Evolutionary conservation across 805 yeast species (phyloP).

Genomic region (Kuraishia cidri): DNA sequence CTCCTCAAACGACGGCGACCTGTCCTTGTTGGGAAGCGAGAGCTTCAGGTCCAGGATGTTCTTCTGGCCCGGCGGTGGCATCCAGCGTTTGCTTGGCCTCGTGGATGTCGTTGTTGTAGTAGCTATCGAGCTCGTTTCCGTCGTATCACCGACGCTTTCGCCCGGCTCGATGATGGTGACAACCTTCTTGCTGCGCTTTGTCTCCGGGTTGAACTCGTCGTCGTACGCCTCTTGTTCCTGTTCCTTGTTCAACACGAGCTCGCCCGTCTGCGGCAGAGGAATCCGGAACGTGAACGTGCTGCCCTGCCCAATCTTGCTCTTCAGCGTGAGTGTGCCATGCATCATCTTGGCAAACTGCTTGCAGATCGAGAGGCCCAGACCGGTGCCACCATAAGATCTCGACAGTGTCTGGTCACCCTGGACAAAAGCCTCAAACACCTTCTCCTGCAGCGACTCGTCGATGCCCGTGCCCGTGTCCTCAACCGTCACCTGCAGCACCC

Average conservation of each 20-base stretch:
- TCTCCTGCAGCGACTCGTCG: conserved; percentile 68
- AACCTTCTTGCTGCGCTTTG: neutral
- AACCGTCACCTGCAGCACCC: conserved; percentile 67
- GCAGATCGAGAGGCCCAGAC: conserved; percentile 80
- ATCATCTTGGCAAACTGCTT: conserved; percentile 77
- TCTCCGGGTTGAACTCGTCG: conserved; percentile 2
- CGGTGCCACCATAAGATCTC: conserved; percentile 92
- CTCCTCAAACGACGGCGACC: neutral
- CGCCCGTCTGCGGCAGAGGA: conserved; percentile 63
- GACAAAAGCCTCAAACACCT: conserved; percentile 92
- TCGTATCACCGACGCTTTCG: neutral
- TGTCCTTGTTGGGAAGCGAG: neutral
- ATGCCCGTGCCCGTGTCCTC: conserved; percentile 94
- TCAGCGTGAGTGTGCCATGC: conserved; percentile 73
- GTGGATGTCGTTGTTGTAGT: too few relatives aligned
- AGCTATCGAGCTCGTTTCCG: neutral
- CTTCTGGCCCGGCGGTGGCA: neutral
- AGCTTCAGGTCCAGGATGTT: neutral
- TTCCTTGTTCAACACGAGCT: conserved; percentile 33
- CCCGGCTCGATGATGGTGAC: conserved; percentile 1
- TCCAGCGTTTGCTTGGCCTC: too few relatives aligned
- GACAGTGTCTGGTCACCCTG: conserved; percentile 95
- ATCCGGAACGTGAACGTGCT: conserved; percentile 76
- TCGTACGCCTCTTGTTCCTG: conserved; percentile 29
- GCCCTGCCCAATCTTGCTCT: conserved; percentile 74